Evolutionary conservation across 768 basidiomycete species (phyloP).

Genomic region (Russula compacta): DNA sequence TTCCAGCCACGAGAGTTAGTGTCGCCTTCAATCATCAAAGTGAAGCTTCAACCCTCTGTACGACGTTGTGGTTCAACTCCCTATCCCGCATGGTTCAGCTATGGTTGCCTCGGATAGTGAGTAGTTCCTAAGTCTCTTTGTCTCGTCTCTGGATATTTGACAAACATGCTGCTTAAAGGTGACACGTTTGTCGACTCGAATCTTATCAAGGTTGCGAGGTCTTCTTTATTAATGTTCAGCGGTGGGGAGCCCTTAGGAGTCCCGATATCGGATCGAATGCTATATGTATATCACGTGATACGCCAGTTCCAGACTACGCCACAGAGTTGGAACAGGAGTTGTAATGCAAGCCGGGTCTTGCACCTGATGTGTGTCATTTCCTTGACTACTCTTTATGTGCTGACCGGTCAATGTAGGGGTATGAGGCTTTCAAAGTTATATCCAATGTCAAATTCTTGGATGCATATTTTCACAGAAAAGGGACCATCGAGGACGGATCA

Average conservation of each 20-base stretch:
- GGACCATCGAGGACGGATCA: no score
- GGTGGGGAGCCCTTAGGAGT: neutral
- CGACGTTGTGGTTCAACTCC: no score
- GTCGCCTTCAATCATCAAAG: no score
- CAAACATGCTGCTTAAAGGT: neutral
- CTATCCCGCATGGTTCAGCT: no score
- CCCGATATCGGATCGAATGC: neutral
- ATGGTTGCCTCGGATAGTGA: no score
- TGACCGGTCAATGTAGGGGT: neutral
- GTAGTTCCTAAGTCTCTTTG: no score
- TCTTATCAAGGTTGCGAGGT: neutral
- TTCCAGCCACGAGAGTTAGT: no score
- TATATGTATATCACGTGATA: neutral
- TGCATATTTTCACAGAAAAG: no score
- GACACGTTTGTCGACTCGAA: neutral
- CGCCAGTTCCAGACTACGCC: neutral
- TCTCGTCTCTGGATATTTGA: neutral
- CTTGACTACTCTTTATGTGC: neutral
- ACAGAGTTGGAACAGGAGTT: neutral
- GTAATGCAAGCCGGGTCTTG: neutral
- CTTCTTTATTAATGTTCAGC: neutral
- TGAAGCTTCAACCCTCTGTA: no score
- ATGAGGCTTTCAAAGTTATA: neutral
- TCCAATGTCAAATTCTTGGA: neutral
- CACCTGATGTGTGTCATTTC: neutral